phyloP scores from a whole-genome alignment of 306 rosid species.

The Boehmeria nivea region DNA sequence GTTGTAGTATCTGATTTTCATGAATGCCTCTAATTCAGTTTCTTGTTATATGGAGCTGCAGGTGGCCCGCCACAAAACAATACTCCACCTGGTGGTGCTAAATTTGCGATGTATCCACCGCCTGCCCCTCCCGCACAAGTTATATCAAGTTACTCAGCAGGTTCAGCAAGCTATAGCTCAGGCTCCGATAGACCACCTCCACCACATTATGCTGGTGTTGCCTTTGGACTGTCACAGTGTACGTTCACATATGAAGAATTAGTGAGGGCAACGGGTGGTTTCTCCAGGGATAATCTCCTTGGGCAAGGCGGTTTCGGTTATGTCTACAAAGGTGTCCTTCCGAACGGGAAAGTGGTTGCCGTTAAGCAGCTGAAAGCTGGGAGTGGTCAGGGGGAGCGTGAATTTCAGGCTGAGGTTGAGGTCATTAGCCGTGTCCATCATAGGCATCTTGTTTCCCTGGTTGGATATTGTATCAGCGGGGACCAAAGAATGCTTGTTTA shows the following conservation, averaged over 20 bases:
- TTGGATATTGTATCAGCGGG: constrained; percentile 52
- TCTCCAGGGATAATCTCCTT: constrained; percentile 46
- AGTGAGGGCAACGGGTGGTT: constrained; percentile 41
- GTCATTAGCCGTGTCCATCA: constrained; percentile 66
- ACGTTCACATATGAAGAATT: constrained; percentile 48
- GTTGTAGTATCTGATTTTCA: too few relatives aligned
- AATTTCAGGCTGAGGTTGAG: constrained; percentile 60
- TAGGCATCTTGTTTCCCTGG: constrained; percentile 58
- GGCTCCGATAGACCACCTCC: constrained; percentile 31
- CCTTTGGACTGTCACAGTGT: constrained; percentile 34
- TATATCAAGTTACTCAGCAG: constrained; percentile 1
- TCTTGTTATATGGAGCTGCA: constrained; percentile 21
- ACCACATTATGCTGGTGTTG: constrained; percentile 20
- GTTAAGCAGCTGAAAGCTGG: constrained; percentile 54
- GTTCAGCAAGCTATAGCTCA: constrained; percentile 21
- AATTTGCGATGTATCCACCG: constrained; percentile 13
- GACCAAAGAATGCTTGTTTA: constrained; percentile 51
- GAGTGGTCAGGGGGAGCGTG: constrained; percentile 65
- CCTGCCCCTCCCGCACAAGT: constrained; percentile 17
- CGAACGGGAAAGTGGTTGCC: constrained; percentile 56
- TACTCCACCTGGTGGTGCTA: constrained; percentile 19
- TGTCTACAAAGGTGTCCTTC: constrained; percentile 64
- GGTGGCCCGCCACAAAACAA: constrained; percentile 25
- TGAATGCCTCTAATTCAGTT: not conserved
- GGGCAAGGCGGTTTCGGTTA: constrained; percentile 71